Base-by-base conservation (phyloP, 2,329 filamentous ascomycete genomes). In the Bertia moriformis region DNA sequence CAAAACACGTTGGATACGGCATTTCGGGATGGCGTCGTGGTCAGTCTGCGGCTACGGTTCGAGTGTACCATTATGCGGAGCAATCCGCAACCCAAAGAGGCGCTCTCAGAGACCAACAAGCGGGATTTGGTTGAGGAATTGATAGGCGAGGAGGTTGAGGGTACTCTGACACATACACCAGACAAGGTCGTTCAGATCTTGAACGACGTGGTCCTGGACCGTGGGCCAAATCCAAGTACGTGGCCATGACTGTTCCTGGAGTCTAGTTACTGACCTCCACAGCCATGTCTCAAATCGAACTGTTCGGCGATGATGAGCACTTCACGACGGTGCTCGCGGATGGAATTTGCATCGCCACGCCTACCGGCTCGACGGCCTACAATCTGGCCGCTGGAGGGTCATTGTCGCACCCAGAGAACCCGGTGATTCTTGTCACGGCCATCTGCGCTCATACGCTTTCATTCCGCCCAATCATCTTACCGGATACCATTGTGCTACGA, bases 131-230 rank as follows among this genome's bases (percentile, higher is more conserved):
- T 82, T 1, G 77, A 82, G 48, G 77, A 83, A 47, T 53, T 83
- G 33, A 71, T 82, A 29, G 77, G 74, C 3, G 72, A 77, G 42
- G 73, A 76, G 51, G 64, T 63, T n/a, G 73, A 74, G 39, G 73
- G 78, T 49, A 66, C 71, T 44, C 63, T 70, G 42, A 84, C 79
- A 0, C 79, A 84, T 57, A 63, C 58, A 19, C 77, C 78, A 0
- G 75, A 78, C 44, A 64, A 67, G 15, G 74, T 72, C 2, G 71
- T 76, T 49, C 75, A 82, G 48, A 83, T 84, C 37, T 57, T 85
- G 41, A 84, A 84, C 49, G 80, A 85, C 48, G 70, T 84, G n/a
- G 79, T 84, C 12, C 68, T 84, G 17, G 80, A 85, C 50, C 65
- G 80, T 14, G 80, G 80, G 2, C 80, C 80, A 13, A 83, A 80